A percentile compares a stretch with the other conserved stretches of the same genome.
These are phyloP conservation scores for Prosopis cineraria DNA, from an alignment of 306 rosid genomes.

Conservation along the genomic window DNA sequence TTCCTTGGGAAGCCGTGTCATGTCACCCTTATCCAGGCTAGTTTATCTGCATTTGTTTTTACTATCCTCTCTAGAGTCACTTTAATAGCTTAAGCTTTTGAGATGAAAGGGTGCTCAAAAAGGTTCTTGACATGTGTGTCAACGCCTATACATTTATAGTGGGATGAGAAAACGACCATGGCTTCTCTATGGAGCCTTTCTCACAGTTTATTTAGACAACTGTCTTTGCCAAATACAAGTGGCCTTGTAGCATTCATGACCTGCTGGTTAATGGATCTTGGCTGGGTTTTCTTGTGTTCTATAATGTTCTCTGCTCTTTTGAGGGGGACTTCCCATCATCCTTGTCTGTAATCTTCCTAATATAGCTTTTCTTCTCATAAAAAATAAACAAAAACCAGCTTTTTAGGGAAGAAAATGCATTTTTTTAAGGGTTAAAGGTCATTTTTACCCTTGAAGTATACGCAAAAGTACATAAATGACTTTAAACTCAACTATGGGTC, in stretches of 20 bases:
- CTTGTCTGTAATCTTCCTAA: background rate
- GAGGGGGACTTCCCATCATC: background rate
- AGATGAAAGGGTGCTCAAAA: background rate
- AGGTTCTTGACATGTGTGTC: background rate
- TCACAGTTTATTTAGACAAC: background rate
- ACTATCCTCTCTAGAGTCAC: background rate
- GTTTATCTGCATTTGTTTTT: background rate
- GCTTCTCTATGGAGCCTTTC: background rate
- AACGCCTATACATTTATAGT: background rate
- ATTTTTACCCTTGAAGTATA: too few relatives aligned
- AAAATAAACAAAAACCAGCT: constrained; percentile 4
- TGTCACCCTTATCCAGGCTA: background rate
- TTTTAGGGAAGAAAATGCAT: background rate
- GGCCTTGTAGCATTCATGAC: background rate
- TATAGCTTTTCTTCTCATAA: background rate
- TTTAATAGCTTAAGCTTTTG: background rate
- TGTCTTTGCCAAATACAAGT: background rate
- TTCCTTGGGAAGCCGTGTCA: background rate
- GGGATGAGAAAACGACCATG: background rate
- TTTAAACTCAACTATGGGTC: too few relatives aligned
- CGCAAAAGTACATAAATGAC: too few relatives aligned
- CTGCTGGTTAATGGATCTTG: background rate
- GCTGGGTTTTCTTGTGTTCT: background rate
- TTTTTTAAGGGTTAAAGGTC: too few relatives aligned
- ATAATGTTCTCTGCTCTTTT: background rate